Percentiles rank a stretch among this genome's conserved stretches.
Conservation (phyloP, 2,329 filamentous ascomycete genomes). For the Dothideomycetes sp. region DNA sequence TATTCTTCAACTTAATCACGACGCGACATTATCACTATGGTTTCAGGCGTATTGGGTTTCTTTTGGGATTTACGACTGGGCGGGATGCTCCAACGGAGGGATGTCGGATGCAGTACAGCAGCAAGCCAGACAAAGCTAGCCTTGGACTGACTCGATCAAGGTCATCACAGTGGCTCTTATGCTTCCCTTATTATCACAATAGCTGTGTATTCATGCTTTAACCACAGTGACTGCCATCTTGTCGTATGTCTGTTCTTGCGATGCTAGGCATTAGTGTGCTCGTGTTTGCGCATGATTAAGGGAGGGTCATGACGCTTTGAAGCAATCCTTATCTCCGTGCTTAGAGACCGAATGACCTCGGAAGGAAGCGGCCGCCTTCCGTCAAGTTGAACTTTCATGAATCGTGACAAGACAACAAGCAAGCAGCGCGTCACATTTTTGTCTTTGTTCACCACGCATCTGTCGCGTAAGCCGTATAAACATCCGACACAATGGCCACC, state of each 20-base stretch:
- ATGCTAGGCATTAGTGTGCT: no score
- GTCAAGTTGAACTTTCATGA: no score
- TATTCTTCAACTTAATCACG: constrained; percentile 1
- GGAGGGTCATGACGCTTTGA: no score
- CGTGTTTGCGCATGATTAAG: no score
- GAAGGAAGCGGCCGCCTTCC: no score
- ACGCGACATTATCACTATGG: constrained; percentile 1
- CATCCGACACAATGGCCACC: constrained; percentile 6
- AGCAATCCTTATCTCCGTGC: no score
- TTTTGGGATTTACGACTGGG: constrained; percentile 4
- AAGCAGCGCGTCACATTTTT: no score
- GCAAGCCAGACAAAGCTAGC: constrained; percentile 5
- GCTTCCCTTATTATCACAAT: background rate
- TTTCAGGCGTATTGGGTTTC: constrained; percentile 10
- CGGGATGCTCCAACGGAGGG: constrained; percentile 8
- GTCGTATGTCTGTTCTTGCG: no score
- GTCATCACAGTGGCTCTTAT: constrained; percentile 3
- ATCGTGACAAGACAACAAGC: no score
- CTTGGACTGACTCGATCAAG: background rate
- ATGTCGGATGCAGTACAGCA: constrained; percentile 2
- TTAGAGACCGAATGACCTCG: no score
- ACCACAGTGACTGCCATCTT: background rate
- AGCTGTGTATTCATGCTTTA: constrained; percentile 10
- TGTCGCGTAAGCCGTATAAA: no score
- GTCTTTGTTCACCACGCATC: no score